Base-by-base conservation (phyloP, 1,284 basidiomycete genomes). In the Moesziomyces parantarcticus region DNA sequence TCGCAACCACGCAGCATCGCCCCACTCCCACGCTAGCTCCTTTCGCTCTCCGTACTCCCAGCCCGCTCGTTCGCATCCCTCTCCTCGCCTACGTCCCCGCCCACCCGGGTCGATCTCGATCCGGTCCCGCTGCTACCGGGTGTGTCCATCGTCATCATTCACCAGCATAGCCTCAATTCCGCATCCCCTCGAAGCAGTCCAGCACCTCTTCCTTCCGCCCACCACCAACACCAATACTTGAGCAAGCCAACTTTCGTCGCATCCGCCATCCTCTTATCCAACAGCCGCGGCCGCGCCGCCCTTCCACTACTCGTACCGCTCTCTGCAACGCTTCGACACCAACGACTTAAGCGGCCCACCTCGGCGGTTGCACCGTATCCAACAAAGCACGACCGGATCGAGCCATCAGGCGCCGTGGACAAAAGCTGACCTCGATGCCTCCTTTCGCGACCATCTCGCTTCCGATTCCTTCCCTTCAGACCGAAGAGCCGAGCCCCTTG, bases 21-120 rank as follows among this genome's bases (percentile, higher is more conserved):
- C 58, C 43, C 50, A 40, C 53, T 67, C 58, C 58, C 64, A 67
- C 64, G 46, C 64, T 67, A 67, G 58, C 50, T 18, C 40, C 13
- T 32, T 22, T 53, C 50, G 46, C 58, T 46, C 34, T 36, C 47
- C 36, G 26, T 20, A 32, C 32, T 26, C n/a, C 32, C 21, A 13
- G 14, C 40, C 29, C 18, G 7, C 47, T 23, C 22, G 34, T 3
- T 44, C 29, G 29, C 29, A 29, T 29, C 29, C 29, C 50, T 44
- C 14, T n/a, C 3, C 50, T n/a, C n/a, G 26, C 26, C 25, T n/a
- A 32, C 36, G 16, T 43, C 23, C 54, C 32, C 14, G 5, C 32
- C 18, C 13, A n/a, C n/a, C n/a, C n/a, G n/a, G 23, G 20, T 20
- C 29, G 10, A 41, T 22, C 21, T 36, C n/a, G 11, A 14, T 13